Evolutionary conservation across 2,329 filamentous ascomycete genomes (phyloP), one percentile per base, ranked within the genome.

Genomic region (Aspergillus quadricinctus): DNA sequence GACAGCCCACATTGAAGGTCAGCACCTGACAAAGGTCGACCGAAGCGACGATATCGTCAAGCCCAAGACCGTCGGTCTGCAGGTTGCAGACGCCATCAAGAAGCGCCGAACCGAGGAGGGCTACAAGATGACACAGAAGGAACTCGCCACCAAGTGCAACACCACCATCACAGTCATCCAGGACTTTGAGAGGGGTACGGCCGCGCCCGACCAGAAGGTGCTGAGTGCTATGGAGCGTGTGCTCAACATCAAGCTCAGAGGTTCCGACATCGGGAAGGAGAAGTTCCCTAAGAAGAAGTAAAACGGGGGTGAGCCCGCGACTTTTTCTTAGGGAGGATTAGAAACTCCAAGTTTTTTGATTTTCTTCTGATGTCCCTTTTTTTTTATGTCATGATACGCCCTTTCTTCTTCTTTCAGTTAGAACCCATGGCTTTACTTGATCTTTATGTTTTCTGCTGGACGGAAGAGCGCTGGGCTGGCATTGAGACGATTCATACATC

Each of bases 21-120:
- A 99, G 80, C 92, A 90, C 73, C 83, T 97, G 64, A 97, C 94
- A 65, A 97, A 97, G 82, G 92, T 99, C 76, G 94, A 97, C 82
- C 92, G 93, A 66, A 88, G 87, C 73, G 92, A 97, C 81, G 94
- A 97, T 74, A 96, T 97, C 78, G 88, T 97, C 78, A 96, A 96
- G 81, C 92, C 92, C 71, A 96, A 96, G 80, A 95, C 91, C 49
- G 82, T 97, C 57, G 91, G 92, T 72, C 82, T 83, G 69, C 81
- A 84, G 55, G 90, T 97, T 63, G 91, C 89, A 69, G 85, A 90
- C 64, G 89, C 88, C 63, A 97, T 97, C 78, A 83, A 86, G 69
- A 83, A 88, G 69, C 85, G 89, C 55, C 89, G 94, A 63, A 86
- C 86, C 72, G 85, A 88, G 72, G 87, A 90, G 73, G 89, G 89